These are phyloP conservation scores for Solanum chiquidenum DNA, from an alignment of 257 asterid species.

Conservation along the genomic window DNA sequence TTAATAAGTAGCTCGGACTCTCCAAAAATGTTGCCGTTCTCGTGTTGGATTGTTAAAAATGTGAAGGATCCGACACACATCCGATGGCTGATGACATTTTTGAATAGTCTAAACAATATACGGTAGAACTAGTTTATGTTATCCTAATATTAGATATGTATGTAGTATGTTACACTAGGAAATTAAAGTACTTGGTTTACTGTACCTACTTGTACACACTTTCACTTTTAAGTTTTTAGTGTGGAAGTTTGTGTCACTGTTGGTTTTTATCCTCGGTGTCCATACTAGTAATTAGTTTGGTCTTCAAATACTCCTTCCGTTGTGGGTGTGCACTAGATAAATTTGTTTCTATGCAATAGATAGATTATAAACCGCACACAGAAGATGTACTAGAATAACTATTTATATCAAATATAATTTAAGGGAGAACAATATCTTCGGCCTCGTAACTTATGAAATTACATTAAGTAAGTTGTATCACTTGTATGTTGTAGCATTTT, in stretches of 20 bases:
- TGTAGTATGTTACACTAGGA: background rate
- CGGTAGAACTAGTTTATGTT: background rate
- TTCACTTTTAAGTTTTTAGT: background rate
- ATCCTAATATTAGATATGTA: background rate
- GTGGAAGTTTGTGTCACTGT: background rate
- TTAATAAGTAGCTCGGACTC: background rate
- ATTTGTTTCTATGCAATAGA: background rate
- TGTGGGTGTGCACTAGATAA: background rate
- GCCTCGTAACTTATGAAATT: background rate
- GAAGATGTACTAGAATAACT: background rate
- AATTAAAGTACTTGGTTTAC: background rate
- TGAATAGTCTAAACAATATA: background rate
- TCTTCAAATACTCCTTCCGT: background rate
- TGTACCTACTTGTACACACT: background rate
- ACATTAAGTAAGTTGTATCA: background rate
- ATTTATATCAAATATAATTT: background rate
- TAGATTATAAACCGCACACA: background rate
- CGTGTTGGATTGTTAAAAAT: background rate
- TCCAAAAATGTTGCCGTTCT: too few species aligned
- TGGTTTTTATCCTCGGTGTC: background rate
- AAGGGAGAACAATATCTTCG: background rate
- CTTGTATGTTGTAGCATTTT: background rate
- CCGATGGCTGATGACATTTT: too few species aligned
- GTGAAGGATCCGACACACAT: background rate
- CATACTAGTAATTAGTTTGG: background rate